These are phyloP conservation scores for Neospora caninum DNA, from an alignment of 169 alveolate species.

Conservation along the genomic window DNA sequence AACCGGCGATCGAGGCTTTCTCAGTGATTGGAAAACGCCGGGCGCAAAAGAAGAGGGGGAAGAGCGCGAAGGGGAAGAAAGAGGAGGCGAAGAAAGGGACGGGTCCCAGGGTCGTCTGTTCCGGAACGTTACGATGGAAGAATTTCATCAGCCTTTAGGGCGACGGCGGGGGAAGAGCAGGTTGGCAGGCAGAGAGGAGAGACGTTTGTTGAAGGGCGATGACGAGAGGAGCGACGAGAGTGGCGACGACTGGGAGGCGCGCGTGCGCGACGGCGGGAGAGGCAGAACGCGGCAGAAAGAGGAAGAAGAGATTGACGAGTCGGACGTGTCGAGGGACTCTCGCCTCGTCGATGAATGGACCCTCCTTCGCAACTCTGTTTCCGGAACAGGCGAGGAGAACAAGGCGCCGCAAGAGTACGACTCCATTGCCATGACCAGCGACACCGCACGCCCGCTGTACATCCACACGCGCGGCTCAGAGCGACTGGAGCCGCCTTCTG, in stretches of 20 bases:
- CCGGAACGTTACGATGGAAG: background rate
- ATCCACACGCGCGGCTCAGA: background rate
- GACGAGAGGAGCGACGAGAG: background rate
- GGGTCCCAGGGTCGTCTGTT: background rate
- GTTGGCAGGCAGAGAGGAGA: background rate
- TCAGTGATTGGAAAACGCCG: background rate
- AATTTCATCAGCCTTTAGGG: conserved; percentile 4
- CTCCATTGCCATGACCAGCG: conserved; percentile 7
- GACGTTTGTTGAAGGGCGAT: background rate
- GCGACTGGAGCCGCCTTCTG: background rate
- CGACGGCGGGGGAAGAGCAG: background rate
- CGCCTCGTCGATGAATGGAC: background rate
- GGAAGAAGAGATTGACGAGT: background rate
- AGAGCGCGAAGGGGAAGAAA: background rate
- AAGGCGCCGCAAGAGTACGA: background rate
- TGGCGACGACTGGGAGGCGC: background rate
- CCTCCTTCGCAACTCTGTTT: background rate
- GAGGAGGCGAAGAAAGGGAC: background rate
- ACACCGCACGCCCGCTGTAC: background rate
- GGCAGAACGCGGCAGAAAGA: background rate
- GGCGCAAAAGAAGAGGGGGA: no score
- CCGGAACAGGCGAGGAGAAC: background rate
- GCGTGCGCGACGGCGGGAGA: background rate
- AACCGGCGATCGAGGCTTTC: background rate
- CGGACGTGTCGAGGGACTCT: background rate